A percentile compares a stretch with the other conserved stretches of the same genome.
Conservation (phyloP, 1,284 basidiomycete genomes). For the Chiua sp. region DNA sequence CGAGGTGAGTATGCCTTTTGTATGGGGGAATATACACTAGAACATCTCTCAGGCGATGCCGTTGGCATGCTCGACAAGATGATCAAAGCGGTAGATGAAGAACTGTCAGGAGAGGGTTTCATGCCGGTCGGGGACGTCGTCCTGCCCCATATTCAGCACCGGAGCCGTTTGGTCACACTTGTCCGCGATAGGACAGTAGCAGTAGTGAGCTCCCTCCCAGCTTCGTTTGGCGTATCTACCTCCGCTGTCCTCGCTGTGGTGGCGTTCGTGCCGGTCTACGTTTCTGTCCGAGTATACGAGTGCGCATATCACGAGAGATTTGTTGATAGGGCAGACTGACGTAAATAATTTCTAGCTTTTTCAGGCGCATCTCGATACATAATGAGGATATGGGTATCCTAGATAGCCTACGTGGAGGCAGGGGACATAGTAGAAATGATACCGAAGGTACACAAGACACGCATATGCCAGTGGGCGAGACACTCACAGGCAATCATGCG, state of each 20-base stretch:
- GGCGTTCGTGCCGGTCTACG: constrained; percentile 13
- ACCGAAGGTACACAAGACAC: not conserved
- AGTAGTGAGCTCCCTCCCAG: constrained; percentile 15
- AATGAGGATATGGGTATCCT: constrained; percentile 12
- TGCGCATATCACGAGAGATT: constrained; percentile 13
- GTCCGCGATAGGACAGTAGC: constrained; percentile 1
- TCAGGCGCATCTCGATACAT: not conserved
- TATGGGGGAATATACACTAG: not conserved
- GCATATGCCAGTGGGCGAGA: not conserved
- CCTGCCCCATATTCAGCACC: constrained; percentile 17
- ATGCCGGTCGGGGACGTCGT: constrained; percentile 22
- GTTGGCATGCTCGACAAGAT: constrained; percentile 29
- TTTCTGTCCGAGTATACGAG: constrained; percentile 14
- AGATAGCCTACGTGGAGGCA: constrained; percentile 5
- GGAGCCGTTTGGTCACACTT: constrained; percentile 7
- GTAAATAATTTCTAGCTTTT: constrained; percentile 8
- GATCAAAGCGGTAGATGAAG: constrained; percentile 28
- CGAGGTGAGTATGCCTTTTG: constrained; percentile 8
- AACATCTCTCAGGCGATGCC: constrained; percentile 22
- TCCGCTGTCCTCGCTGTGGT: constrained; percentile 17
- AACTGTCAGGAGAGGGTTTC: constrained; percentile 25
- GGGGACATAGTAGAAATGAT: not conserved
- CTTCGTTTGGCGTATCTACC: constrained; percentile 20
- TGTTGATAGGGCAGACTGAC: constrained; percentile 4
- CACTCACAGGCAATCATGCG: not conserved